Conservation (phyloP, 2,329 filamentous ascomycete species). For the Pleomassaria siparia region DNA sequence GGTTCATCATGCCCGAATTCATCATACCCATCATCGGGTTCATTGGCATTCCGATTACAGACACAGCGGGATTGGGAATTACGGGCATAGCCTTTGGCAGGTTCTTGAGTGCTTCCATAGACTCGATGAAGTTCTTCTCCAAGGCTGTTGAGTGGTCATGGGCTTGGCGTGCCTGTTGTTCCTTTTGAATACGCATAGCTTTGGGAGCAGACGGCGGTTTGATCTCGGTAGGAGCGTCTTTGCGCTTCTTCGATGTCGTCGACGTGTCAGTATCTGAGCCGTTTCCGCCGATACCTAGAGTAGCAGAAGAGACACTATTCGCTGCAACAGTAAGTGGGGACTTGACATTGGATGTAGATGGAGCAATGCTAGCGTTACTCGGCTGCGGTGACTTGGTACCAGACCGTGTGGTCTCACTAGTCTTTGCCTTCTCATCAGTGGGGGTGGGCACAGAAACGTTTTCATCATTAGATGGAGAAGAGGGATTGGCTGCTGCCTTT, state of each 20-base stretch:
- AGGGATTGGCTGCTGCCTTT: conserved; percentile 27
- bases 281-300: conserved; percentile 36
- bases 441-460: conserved; percentile 24
- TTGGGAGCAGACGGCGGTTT: conserved; percentile 49
- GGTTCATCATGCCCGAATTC: conserved; percentile 41
- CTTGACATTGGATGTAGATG: conserved; percentile 22
- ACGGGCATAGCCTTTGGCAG: conserved; percentile 22
- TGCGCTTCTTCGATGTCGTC: conserved; percentile 69
- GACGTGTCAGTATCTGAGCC: conserved; percentile 37
- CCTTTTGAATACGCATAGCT: conserved; percentile 46
- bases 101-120: conserved; percentile 48
- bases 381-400: conserved; percentile 21
- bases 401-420: conserved; percentile 21
- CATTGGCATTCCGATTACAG: conserved; percentile 50
- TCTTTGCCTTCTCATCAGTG: conserved; percentile 23
- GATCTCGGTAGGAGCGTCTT: conserved; percentile 69
- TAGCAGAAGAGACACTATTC: conserved; percentile 28
- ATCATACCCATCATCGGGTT: conserved; percentile 40
- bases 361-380: conserved; percentile 14
- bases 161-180: conserved; percentile 43
- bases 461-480: conserved; percentile 28
- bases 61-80: conserved; percentile 21
- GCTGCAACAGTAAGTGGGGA: conserved; percentile 27
- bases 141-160: conserved; percentile 54
- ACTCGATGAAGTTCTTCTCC: conserved; percentile 46